phyloP scores from a whole-genome alignment of 208 protist genomes.

The Leishmania lainsoni region DNA sequence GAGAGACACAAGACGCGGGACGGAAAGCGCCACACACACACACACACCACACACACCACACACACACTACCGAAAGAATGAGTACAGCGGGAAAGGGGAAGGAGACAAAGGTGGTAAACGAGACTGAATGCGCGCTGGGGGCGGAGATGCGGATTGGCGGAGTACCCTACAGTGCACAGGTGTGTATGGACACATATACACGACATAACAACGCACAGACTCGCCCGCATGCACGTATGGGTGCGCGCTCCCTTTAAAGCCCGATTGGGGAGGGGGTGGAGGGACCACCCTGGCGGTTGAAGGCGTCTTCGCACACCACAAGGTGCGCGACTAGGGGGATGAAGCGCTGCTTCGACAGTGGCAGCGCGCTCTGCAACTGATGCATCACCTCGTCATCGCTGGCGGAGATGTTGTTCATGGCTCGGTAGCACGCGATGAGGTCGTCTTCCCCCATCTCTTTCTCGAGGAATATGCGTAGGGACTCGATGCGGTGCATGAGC shows the following conservation, averaged over 20 bases:
- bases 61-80: neutral
- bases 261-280: neutral
- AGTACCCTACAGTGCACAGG: neutral
- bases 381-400: slow-evolving; percentile 81
- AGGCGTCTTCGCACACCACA: slow-evolving; percentile 85
- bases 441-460: slow-evolving; percentile 73
- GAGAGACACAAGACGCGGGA: neutral
- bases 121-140: neutral
- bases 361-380: slow-evolving; percentile 54
- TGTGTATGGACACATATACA: neutral
- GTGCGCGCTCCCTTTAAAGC: neutral
- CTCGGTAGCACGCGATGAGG: slow-evolving; percentile 74
- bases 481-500: slow-evolving; percentile 91
- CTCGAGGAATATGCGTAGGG: slow-evolving; percentile 88
- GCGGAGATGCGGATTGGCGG: neutral
- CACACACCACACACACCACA: neutral
- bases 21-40: neutral
- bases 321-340: slow-evolving; percentile 85
- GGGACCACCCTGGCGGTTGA: slow-evolving; percentile 68
- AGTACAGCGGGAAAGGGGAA: neutral
- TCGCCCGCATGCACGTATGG: neutral
- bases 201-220: neutral
- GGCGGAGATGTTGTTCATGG: slow-evolving; percentile 77
- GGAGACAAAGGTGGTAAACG: neutral
- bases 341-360: slow-evolving; percentile 70